Conservation (phyloP, 257 asterid genomes). For the Solanum chaucha region DNA sequence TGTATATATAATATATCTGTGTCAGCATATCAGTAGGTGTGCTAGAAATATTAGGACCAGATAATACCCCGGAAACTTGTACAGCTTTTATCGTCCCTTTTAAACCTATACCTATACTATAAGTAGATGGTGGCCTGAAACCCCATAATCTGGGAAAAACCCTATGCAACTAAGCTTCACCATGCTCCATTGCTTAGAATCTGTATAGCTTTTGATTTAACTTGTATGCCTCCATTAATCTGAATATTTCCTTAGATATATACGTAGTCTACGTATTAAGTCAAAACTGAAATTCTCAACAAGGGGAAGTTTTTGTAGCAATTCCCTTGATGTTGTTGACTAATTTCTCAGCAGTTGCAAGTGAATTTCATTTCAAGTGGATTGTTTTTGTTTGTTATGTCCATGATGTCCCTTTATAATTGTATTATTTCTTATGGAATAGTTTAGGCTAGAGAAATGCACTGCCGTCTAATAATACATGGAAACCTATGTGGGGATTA, state of each 20-base stretch:
- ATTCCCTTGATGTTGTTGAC: not conserved
- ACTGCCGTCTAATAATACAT: not conserved
- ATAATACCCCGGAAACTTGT: not conserved
- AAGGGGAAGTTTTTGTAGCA: not conserved
- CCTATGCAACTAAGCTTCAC: not conserved
- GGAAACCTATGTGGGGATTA: not conserved
- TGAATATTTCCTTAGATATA: not conserved
- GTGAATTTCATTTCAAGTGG: not conserved
- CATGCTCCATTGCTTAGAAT: not conserved
- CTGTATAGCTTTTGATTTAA: not conserved
- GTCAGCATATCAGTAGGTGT: not conserved
- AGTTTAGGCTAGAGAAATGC: not conserved
- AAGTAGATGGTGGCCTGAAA: not conserved
- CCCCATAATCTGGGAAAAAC: not conserved
- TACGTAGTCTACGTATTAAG: not conserved
- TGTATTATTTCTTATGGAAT: not conserved
- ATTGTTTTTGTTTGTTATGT: not conserved
- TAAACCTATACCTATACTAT: not conserved
- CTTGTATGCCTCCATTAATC: not conserved
- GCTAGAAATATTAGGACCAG: not conserved
- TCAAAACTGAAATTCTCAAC: not conserved
- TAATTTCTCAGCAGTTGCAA: not conserved
- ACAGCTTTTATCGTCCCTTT: not conserved
- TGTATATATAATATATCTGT: not conserved
- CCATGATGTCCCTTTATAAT: not conserved